Evolutionary conservation across 2,329 filamentous ascomycete genomes (phyloP), one percentile per base, ranked within the genome.

Genomic region (Monosporascus sp.): DNA sequence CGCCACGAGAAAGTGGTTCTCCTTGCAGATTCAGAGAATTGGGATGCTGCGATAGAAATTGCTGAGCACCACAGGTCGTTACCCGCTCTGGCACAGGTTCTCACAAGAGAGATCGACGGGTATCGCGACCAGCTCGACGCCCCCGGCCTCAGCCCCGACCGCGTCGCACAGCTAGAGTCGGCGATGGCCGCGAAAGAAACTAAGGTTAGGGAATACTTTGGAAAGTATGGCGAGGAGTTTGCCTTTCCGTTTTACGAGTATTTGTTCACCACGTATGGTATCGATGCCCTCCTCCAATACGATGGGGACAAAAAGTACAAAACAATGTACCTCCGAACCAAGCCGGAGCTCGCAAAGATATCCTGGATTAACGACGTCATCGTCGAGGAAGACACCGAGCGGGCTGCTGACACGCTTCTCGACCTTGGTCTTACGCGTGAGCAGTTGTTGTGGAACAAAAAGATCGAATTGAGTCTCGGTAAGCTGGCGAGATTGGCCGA

Each of bases 361-460:
- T 85, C 86, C 48, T 99, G 94, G 94, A 96, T 99, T 72, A 95
- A 99, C 67, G 92, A 97, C 66, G 80, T 97, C 7, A 78, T 85
- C 55, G 80, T 82, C 24, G 89, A 94, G 65, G 79, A 84, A 54
- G 84, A 96, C 62, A 90, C 90, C 57, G 76, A 82, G 14, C 80
- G 83, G 52, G 92, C 93, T 11, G 85, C 87, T 5, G 74, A 83
- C 42, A 87, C 85, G 0, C 78, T 99, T 47, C 75, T 88, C 44
- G 75, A 82, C 7, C 77, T 92, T 20, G 91, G 89, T 0, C 74
- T 86, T 20, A 78, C 79, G 48, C 82, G 84, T 51, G 92, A 97
- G 68, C 81, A 83, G 50, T 87, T 92, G 61, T 73, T 94, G 4
- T 97, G 93, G 93, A 90, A 84, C 72, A 95, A 96, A 74, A 94